Evolutionary conservation across 108 stramenopile genomes (phyloP).

Genomic region (Asterionellopsis glacialis): DNA sequence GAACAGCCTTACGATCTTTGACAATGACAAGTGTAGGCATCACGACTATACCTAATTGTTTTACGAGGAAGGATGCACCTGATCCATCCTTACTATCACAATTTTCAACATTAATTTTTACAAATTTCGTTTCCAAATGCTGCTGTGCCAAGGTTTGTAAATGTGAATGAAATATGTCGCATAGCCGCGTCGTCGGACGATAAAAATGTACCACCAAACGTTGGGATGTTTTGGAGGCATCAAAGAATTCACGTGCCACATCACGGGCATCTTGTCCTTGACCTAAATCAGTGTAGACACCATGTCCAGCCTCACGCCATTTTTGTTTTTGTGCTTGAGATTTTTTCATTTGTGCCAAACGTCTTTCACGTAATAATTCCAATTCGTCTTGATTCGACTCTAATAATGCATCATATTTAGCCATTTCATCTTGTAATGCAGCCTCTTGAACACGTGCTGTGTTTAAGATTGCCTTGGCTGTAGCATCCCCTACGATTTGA

Average conservation of each 20-base stretch:
- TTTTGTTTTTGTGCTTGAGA: conserved; percentile 49
- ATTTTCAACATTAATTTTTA: conserved; percentile 95
- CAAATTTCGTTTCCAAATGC: conserved; percentile 94
- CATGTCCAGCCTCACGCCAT: conserved; percentile 83
- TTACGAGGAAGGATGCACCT: conserved; percentile 86
- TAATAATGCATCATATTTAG: conserved; percentile 72
- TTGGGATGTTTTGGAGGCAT: conserved; percentile 75
- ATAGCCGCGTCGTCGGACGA: conserved; percentile 84
- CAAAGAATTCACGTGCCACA: conserved; percentile 87
- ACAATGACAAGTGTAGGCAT: conserved; percentile 96
- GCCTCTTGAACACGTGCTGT: conserved; percentile 61
- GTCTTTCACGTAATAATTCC: conserved; percentile 75
- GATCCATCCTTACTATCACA: conserved; percentile 65
- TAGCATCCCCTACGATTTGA: conserved; percentile 61
- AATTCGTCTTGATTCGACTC: conserved; percentile 86
- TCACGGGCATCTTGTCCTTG: conserved; percentile 51
- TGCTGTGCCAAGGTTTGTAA: conserved; percentile 74
- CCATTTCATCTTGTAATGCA: conserved; percentile 53
- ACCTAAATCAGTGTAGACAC: conserved; percentile 76
- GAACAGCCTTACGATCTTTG: conserved; percentile 88
- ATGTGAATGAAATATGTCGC: conserved; percentile 91
- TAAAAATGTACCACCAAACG: conserved; percentile 96
- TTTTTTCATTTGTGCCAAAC: conserved; percentile 75
- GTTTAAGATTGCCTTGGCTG: conserved; percentile 48
- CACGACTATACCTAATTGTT: conserved; percentile 87